phyloP scores from a whole-genome alignment of 2,329 filamentous ascomycete species.

The Colletotrichum viniferum region DNA sequence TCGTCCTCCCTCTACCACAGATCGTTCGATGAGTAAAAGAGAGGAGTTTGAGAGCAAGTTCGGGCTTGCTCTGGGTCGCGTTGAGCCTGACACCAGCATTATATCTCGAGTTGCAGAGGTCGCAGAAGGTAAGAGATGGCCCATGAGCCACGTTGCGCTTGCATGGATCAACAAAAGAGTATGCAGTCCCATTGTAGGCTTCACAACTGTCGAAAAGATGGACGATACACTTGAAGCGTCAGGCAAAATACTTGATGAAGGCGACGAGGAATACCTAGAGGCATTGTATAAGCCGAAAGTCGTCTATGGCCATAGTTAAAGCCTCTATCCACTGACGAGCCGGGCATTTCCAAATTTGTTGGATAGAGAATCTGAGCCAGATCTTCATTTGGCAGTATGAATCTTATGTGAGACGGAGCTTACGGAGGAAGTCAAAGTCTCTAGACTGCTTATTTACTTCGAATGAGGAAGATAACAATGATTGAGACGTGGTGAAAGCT shows the following conservation, averaged over 20 bases:
- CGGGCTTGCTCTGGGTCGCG: background rate
- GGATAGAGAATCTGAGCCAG: too few relatives aligned
- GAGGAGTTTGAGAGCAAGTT: background rate
- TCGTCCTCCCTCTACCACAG: background rate
- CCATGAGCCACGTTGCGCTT: constrained; percentile 67
- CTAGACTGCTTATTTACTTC: too few relatives aligned
- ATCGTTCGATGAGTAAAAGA: background rate
- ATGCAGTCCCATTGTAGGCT: constrained; percentile 63
- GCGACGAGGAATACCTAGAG: constrained; percentile 66
- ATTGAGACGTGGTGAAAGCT: too few relatives aligned
- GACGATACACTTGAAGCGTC: constrained; percentile 58
- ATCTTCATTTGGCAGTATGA: too few relatives aligned
- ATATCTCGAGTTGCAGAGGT: constrained; percentile 51
- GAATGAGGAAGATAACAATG: too few relatives aligned
- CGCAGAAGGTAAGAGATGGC: constrained; percentile 58
- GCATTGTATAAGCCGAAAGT: constrained; percentile 55
- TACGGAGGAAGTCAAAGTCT: too few relatives aligned
- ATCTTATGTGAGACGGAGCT: too few relatives aligned
- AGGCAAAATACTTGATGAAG: constrained; percentile 52
- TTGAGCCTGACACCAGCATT: constrained; percentile 14
- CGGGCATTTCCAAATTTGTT: too few relatives aligned
- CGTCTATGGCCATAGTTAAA: background rate
- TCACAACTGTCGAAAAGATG: constrained; percentile 60
- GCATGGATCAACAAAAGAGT: constrained; percentile 64
- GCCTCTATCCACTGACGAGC: too few relatives aligned